Percentiles rank a stretch among this genome's conserved stretches.
Evolutionary conservation across 768 basidiomycete genomes (phyloP).

Genomic region (Mycena vitilis): DNA sequence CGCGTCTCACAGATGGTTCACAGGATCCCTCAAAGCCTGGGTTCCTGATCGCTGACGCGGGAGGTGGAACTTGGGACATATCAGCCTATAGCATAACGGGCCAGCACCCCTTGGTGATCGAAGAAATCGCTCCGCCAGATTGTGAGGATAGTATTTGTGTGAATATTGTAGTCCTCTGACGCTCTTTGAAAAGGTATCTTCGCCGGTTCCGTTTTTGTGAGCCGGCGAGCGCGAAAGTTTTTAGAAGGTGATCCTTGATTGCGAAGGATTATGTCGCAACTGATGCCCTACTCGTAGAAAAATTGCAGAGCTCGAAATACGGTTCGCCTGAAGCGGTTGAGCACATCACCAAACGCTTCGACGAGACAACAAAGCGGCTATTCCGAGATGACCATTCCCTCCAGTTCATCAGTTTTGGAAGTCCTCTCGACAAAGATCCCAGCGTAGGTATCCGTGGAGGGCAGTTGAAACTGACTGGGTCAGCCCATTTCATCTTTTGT

Average conservation of each 20-base stretch:
- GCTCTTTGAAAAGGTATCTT: slow-evolving; percentile 67
- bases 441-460: slow-evolving; percentile 78
- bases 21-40: slow-evolving; percentile 82
- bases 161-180: slow-evolving; percentile 3
- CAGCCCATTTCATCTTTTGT: slow-evolving; percentile 11
- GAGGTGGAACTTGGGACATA: slow-evolving; percentile 85
- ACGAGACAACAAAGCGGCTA: slow-evolving; percentile 84
- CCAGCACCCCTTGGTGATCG: slow-evolving; percentile 77
- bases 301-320: slow-evolving; percentile 79
- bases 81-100: slow-evolving; percentile 82
- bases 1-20: not conserved
- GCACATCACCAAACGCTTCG: slow-evolving; percentile 83
- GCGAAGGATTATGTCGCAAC: slow-evolving; percentile 13
- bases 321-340: slow-evolving; percentile 78
- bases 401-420: slow-evolving; percentile 82
- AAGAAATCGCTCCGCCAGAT: slow-evolving; percentile 86
- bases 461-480: slow-evolving; percentile 80
- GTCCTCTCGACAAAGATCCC: slow-evolving; percentile 79
- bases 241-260: slow-evolving; percentile 63
- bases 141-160: slow-evolving; percentile 56
- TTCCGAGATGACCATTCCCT: slow-evolving; percentile 76
- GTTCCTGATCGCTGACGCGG: slow-evolving; percentile 84
- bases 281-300: slow-evolving; percentile 57
- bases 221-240: slow-evolving; percentile 77
- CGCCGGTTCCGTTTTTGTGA: slow-evolving; percentile 86